These are phyloP conservation scores for Coniferiporia sulphurascens DNA, from an alignment of 1,284 basidiomycete genomes.

Conservation along the genomic window DNA sequence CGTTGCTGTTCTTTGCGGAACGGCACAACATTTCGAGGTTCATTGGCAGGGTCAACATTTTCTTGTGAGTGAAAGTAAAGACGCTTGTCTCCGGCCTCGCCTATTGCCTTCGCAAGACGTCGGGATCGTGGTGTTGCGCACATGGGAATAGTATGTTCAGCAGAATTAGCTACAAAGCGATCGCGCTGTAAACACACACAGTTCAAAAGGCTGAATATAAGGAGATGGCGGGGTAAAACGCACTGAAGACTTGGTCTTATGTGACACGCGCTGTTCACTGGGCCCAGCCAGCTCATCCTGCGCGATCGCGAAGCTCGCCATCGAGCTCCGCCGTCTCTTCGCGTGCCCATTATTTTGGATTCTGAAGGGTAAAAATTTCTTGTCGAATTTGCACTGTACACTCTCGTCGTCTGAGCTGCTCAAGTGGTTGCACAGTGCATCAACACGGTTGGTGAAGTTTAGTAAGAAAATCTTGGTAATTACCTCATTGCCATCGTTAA, in stretches of 20 bases:
- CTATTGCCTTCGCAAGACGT: slow-evolving; percentile 14
- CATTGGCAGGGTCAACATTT: slow-evolving; percentile 1
- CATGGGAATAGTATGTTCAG: slow-evolving; percentile 3
- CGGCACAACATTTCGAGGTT: not conserved
- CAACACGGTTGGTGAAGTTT: not conserved
- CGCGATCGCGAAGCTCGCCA: slow-evolving; percentile 13
- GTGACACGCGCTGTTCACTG: not conserved
- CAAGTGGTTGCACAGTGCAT: not conserved
- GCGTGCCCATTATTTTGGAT: slow-evolving; percentile 4
- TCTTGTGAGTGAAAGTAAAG: slow-evolving; percentile 10
- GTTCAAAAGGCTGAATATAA: not conserved
- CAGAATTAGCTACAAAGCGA: slow-evolving; percentile 12
- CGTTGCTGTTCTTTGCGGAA: slow-evolving; percentile 4
- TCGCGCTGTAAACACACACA: slow-evolving; percentile 4
- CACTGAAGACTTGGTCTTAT: not conserved
- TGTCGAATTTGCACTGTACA: not conserved
- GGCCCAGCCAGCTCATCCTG: slow-evolving; percentile 11
- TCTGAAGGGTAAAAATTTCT: slow-evolving; percentile 10
- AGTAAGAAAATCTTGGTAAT: not conserved
- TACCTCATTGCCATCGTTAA: not conserved
- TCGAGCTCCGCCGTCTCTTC: slow-evolving; percentile 13
- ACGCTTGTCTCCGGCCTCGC: slow-evolving; percentile 9
- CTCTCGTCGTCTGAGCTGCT: slow-evolving; percentile 8
- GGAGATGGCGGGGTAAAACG: not conserved
- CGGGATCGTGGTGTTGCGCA: slow-evolving; percentile 15